Evolutionary conservation across 208 protist species (phyloP), one percentile per base, ranked within the genome.

Genomic region (Blechomonas ayalai): DNA sequence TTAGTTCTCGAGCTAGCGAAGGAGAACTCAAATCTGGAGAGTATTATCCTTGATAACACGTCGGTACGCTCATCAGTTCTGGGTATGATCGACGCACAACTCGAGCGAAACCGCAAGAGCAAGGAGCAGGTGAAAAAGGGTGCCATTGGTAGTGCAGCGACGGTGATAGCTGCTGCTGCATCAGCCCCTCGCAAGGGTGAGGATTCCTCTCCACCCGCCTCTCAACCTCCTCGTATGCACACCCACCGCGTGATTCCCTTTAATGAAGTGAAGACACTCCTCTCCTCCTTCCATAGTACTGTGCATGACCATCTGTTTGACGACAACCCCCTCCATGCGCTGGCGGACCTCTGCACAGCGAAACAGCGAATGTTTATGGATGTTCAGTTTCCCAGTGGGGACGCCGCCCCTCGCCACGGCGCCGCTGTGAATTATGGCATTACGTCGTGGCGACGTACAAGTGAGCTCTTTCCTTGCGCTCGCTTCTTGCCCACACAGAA

Each of bases 1-100:
- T 53, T 65, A 8, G 43, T 95, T 23, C 61, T 95, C 0, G 69
- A 92, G 13, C 72, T 93, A 12, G 68, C 57, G 0, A 78, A 69
- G 45, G 37, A 41, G 13, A 93, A 90, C 45, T 12, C 53, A 0
- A 61, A 66, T 5, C 60, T 95, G 29, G 69, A 83, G 38, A 58
- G 71, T 27, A 73, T 95, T 8, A 35, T 41, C n/a, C 59, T 95
- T 1, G 66, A 90, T 3, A 53, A 67, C 24, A 93, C 68, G 1
- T 10, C 56, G 4, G 67, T 95, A 20, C 45, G 68, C 26, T 49
- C 60, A 2, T 73, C 70, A 1, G 59, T 91, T 37, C 26, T 73
- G 33, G 47, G 43, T 4, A 43, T 40, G 16, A 86, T 94, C 23
- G 50, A 70, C 20, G 54, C 44, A 12, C 79, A 89, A 48, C 66